phyloP scores from a whole-genome alignment of 371 early-diverging fungal species.

The Gilbertella persicaria region DNA sequence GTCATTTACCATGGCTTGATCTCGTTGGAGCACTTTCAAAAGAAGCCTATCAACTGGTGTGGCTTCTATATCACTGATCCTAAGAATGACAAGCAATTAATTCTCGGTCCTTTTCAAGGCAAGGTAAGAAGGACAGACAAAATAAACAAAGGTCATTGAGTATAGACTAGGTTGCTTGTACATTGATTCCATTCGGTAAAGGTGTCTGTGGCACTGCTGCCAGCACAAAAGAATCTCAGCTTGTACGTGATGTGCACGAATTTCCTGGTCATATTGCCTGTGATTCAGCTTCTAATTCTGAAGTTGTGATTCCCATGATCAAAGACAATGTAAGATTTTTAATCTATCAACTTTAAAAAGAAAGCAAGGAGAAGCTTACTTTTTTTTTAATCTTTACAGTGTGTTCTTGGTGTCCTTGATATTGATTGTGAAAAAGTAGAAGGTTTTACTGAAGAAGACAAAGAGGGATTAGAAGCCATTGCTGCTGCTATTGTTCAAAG shows the following conservation, averaged over 20 bases:
- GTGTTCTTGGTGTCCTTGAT: constrained; percentile 82
- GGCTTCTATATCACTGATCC: constrained; percentile 82
- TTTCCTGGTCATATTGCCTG: constrained; percentile 94
- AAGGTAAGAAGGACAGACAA: constrained; percentile 43
- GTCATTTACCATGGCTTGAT: constrained; percentile 78
- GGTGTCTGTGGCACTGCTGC: constrained; percentile 93
- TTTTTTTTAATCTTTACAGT: constrained; percentile 26
- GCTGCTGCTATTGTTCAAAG: constrained; percentile 63
- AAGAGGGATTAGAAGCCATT: constrained; percentile 70
- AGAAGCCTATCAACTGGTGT: constrained; percentile 88
- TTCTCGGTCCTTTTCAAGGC: constrained; percentile 93
- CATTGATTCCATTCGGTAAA: constrained; percentile 76
- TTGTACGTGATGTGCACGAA: constrained; percentile 80
- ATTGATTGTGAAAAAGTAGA: constrained; percentile 76
- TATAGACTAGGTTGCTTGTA: constrained; percentile 71
- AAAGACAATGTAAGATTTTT: constrained; percentile 46
- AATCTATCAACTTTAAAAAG: neutral
- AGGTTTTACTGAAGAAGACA: constrained; percentile 81
- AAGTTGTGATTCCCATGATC: constrained; percentile 87
- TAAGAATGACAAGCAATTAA: constrained; percentile 46
- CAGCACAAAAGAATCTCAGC: constrained; percentile 43
- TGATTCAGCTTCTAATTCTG: constrained; percentile 84
- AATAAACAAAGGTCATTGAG: neutral
- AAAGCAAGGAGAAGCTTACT: neutral
- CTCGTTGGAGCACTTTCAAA: constrained; percentile 56